Evolutionary conservation across 1,139 yeast species (phyloP), one percentile per base, ranked within the genome.

Genomic region (Oligophagozyma castellii): DNA sequence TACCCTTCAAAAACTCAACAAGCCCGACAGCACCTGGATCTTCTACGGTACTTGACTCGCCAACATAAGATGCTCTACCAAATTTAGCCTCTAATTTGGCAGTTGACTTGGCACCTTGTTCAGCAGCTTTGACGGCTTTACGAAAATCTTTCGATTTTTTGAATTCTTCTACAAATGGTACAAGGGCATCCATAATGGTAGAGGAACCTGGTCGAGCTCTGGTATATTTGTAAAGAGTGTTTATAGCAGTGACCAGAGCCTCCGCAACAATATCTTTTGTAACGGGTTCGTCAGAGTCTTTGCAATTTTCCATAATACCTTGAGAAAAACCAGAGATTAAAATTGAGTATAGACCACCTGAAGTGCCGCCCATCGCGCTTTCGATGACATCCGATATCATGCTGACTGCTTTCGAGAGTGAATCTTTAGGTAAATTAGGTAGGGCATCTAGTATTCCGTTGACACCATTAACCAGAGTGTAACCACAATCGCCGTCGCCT

Each of bases 401-500:
- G 11, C 65, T 56, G 28, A 81, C 53, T 1, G 79, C 66, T 38
- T 67, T 68, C 12, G 68, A 66, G 29, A 75, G 63, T 23, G 67
- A 66, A 20, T 61, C 57, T 5, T 59, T 49, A 19, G 71, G 59
- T 24, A 72, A 53, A 8, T 53, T 43, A 15, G 63, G 58, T 29
- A 78, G 53, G 12, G 72, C 71, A 8, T 64, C 57, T 25, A 70
- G 57, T 24, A 86, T 67, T 1, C 83, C 83, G 32, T 73, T 65
- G 14, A 86, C 93, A 26, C 95, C 95, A 16, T 70, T 67, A 11
- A 74, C 81, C 37, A 86, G 59, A 0, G 95, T 86, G 45, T 81
- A 92, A 27, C 96, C 96, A 57, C 95, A 84, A 51, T 86, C 96
- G 42, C 96, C 96, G 53, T 86, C 96, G 36, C 96, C 96, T 2